Evolutionary conservation across 257 asterid genomes (phyloP), one percentile per base, ranked within the genome.

Genomic region (Cordia subcordata): DNA sequence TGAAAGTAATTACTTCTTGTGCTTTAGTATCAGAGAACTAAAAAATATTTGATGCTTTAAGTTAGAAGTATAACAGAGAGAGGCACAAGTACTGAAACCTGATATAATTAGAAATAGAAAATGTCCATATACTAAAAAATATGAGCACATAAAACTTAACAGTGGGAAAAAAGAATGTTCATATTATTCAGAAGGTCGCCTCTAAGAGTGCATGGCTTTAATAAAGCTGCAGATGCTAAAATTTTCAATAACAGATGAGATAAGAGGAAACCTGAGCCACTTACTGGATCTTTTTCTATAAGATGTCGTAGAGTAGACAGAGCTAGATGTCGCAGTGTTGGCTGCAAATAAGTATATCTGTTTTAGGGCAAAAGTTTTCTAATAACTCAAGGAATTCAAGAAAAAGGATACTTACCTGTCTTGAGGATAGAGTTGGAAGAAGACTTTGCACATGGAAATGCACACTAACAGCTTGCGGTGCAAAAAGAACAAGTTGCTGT

Each of bases 401-500:
- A n/a, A 56, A n/a, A 38, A 60, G 72, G 67, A 61, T 21, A 49
- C 51, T 39, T 73, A 88, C 99, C 91, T 93, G 99, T 89, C 95
- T 86, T 45, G 99, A 89, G 21, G 87, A 84, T 50, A 93, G 82
- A 72, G 96, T 93, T 53, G 97, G 97, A 49, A 93, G 94, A 77
- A 93, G 96, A 74, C 91, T 81, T 54, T 79, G 90, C 75, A 93
- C 85, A 68, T 93, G 96, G 75, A 87, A 78, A 77, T 84, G 99
- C 72, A 93, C 97, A 16, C 91, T 67, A 71, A 86, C 99, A 46
- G 99, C 99, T 66, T 85, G 99, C 13, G 96, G 97, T 44, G 99
- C 97, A 81, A 93, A 93, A 72, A 93, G 86, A 74, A 93, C 97
- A 68, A 93, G 94, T 73, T 93, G 99, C 66, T 93, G 99, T 6